Base-by-base conservation (phyloP, 2,329 filamentous ascomycete species). In the Alternaria alternata region DNA sequence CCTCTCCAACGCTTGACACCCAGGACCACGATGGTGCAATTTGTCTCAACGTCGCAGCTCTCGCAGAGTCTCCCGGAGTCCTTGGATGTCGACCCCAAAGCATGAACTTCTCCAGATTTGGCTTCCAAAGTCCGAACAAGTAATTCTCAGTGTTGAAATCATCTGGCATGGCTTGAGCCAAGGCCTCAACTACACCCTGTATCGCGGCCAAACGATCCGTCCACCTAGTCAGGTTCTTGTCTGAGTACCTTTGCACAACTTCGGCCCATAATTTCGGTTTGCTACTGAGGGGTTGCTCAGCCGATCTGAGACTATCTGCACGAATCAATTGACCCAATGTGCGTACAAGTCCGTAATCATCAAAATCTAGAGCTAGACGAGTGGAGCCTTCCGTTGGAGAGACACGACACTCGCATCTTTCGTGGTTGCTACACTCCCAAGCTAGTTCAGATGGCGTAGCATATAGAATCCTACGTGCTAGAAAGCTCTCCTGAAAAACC, bases 161-260 rank as follows among this genome's bases (percentile, higher is more conserved):
- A 20, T 47, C 42, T 2, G 52, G 52, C 16, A 46, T 47, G 26
- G 20, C 5, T 38, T 54, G 38, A 4, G 30, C 24, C 3, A 54
- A 47, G 8, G 14, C 41, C 18, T 46, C 22, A 4, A 46, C 52
- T 5, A 54, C 52, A 6, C 52, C 52, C 9, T 54, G 42, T 54
- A 38, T 54, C 7, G 42, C 52, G 6, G 52, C 52, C n/a, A 54
- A 39, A 16, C 52, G 52, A 42, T 54, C 52, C 14, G 52, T 54
- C 52, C 52, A 54, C 22, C 14, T 39, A 22, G 28, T 44, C 6
- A 54, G 24, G 16, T 20, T 39, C 1, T 28, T 38, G 12, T 14
- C 42, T 16, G 42, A 47, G 11, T 54, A 54, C 6, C n/a, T 8
- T 1, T 1, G 2, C 22, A 54, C 26, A 7, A 46, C 14, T 2